A percentile compares a stretch with the other conserved stretches of the same genome.
phyloP scores from a whole-genome alignment of 108 stramenopile genomes.

The Poteriospumella lacustris region DNA sequence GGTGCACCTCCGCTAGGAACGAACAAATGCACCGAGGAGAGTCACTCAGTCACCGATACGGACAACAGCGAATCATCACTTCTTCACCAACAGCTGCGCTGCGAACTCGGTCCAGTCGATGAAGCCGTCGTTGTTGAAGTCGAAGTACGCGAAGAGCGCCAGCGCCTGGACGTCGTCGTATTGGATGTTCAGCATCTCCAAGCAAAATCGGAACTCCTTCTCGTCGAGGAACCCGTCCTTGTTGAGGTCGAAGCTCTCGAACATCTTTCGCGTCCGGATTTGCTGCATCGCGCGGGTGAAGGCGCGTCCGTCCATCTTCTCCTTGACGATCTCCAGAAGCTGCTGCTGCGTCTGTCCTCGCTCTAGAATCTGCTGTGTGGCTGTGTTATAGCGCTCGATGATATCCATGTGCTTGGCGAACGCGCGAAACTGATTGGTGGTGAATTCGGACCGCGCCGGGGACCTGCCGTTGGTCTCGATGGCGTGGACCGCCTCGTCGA shows the following conservation, averaged over 20 bases:
- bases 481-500: neutral
- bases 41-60: too few species aligned
- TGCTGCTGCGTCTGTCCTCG: neutral
- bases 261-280: conserved; percentile 12
- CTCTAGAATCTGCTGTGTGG: neutral
- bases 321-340: neutral
- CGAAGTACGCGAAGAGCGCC: conserved; percentile 18
- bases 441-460: neutral
- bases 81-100: too few species aligned
- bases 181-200: neutral
- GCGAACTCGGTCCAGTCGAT: too few species aligned
- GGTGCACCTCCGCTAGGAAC: too few species aligned
- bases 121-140: neutral
- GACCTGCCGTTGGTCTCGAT: neutral
- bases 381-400: conserved; percentile 1
- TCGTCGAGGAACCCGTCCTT: neutral
- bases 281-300: neutral
- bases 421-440: too few species aligned
- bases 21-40: too few species aligned
- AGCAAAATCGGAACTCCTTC: neutral
- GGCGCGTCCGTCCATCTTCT: neutral
- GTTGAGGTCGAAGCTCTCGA: neutral
- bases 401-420: conserved; percentile 24
- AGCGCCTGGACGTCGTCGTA: neutral
- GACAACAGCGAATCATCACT: too few species aligned